phyloP scores from a whole-genome alignment of 331 rosid genomes.

The Erythrophleum ivorense region DNA sequence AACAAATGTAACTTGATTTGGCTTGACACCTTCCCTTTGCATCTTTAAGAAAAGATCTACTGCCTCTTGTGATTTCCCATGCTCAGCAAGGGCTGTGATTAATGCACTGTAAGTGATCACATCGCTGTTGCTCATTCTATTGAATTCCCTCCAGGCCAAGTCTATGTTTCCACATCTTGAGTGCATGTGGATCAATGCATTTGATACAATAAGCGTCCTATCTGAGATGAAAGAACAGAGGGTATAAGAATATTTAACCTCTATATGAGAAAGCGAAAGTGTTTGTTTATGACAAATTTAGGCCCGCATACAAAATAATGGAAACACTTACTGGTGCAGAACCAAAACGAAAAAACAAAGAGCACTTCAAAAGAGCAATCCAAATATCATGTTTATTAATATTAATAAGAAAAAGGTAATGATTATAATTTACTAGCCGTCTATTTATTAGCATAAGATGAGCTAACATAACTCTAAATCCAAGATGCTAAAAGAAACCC shows the following conservation, averaged over 20 bases:
- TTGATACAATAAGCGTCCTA: constrained; percentile 61
- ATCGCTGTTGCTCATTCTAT: constrained; percentile 58
- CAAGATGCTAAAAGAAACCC: neutral
- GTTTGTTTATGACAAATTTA: neutral
- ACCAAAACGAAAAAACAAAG: neutral
- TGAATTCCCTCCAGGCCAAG: constrained; percentile 59
- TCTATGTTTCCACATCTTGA: constrained; percentile 67
- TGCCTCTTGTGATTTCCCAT: constrained; percentile 66
- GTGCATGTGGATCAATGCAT: constrained; percentile 76
- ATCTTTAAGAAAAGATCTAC: constrained; percentile 61
- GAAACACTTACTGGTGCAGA: constrained; percentile 14
- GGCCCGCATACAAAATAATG: neutral
- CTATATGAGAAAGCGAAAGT: neutral
- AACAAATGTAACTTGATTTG: constrained; percentile 68
- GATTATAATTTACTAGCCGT: neutral
- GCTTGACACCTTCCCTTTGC: constrained; percentile 66
- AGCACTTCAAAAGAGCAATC: neutral
- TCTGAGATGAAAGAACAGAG: constrained; percentile 48
- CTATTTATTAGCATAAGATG: neutral
- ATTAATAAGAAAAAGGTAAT: neutral
- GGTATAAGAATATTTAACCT: neutral
- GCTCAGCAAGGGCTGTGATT: constrained; percentile 63
- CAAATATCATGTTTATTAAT: neutral
- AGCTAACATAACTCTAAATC: neutral
- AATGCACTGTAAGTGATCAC: constrained; percentile 61